Evolutionary conservation across 2,329 filamentous ascomycete species (phyloP).

Genomic region (Fusarium proliferatum): DNA sequence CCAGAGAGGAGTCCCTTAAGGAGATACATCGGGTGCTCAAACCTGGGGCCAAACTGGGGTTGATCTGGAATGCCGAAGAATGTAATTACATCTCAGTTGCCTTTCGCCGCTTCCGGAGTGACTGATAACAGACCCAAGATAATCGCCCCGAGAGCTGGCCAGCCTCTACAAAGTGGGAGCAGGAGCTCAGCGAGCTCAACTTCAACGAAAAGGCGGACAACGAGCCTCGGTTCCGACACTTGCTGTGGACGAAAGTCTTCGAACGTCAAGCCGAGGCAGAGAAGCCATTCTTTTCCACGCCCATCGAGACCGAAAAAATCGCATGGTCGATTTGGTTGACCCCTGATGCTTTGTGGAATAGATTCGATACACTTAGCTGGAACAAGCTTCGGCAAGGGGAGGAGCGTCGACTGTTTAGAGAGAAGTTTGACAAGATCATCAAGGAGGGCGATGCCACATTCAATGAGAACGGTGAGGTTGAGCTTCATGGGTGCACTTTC

Average conservation of each 20-base stretch:
- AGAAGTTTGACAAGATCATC: constrained; percentile 65
- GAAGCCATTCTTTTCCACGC: constrained; percentile 66
- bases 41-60: constrained; percentile 68
- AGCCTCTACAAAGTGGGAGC: constrained; percentile 70
- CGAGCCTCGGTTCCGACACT: constrained; percentile 72
- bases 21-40: constrained; percentile 76
- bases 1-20: constrained; percentile 67
- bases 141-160: constrained; percentile 70
- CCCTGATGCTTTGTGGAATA: constrained; percentile 70
- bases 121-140: constrained; percentile 56
- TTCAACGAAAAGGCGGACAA: constrained; percentile 64
- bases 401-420: constrained; percentile 60
- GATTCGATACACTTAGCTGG: constrained; percentile 75
- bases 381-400: constrained; percentile 68
- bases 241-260: constrained; percentile 73
- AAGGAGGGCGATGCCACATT: constrained; percentile 63
- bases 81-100: constrained; percentile 58
- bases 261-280: constrained; percentile 64
- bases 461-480: constrained; percentile 71
- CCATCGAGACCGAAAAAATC: constrained; percentile 64
- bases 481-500: constrained; percentile 72
- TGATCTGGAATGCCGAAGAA: constrained; percentile 81
- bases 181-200: constrained; percentile 69
- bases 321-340: constrained; percentile 62
- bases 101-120: background rate